Evolutionary conservation across 331 rosid species (phyloP).

Genomic region (Acacia concinna): DNA sequence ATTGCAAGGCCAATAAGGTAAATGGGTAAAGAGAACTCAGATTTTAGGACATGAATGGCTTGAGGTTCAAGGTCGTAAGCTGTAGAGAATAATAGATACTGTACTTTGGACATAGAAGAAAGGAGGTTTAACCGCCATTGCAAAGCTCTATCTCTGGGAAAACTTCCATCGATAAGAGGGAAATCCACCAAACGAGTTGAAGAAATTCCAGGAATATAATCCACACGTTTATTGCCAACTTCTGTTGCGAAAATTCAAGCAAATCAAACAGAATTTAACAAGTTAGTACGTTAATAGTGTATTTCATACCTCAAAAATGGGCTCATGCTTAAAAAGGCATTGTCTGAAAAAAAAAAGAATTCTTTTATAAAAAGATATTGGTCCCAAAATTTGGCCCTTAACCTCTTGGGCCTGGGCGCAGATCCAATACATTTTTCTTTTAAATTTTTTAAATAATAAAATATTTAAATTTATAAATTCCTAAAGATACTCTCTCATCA

Average conservation of each 20-base stretch:
- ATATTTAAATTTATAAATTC: too few species aligned
- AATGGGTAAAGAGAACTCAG: not conserved
- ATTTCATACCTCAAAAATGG: too few species aligned
- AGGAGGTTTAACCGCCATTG: not conserved
- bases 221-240: slow-evolving; percentile 41
- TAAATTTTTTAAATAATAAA: too few species aligned
- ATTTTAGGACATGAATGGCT: not conserved
- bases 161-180: slow-evolving; percentile 4
- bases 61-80: slow-evolving; percentile 29
- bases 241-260: slow-evolving; percentile 28
- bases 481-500: too few species aligned
- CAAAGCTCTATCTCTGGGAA: not conserved
- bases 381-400: too few species aligned
- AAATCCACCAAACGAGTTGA: slow-evolving; percentile 12
- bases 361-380: too few species aligned
- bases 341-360: too few species aligned
- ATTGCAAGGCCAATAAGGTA: not conserved
- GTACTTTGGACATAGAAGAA: slow-evolving; percentile 27
- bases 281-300: too few species aligned
- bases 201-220: slow-evolving; percentile 52
- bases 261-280: not conserved
- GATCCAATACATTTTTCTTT: too few species aligned
- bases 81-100: slow-evolving; percentile 34
- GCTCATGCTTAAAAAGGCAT: too few species aligned
- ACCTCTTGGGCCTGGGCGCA: too few species aligned